Percentiles rank a stretch among this genome's conserved stretches.
phyloP scores from a whole-genome alignment of 176 grass and related monocot genomes.

The Puya raimondii region DNA sequence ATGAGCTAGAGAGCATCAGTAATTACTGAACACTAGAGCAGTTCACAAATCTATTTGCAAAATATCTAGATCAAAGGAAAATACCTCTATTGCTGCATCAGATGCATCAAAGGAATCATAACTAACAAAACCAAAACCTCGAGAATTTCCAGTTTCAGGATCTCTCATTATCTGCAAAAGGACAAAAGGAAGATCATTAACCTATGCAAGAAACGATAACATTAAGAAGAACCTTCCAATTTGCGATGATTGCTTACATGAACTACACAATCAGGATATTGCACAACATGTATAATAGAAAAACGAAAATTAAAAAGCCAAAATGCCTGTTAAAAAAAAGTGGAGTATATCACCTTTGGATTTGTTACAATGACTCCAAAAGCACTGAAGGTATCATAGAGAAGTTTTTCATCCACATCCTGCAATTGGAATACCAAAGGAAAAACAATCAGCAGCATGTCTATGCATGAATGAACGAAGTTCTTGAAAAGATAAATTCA shows the following conservation, averaged over 20 bases:
- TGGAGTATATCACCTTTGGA: constrained; percentile 61
- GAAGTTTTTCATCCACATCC: constrained; percentile 99
- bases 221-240: too few relatives aligned
- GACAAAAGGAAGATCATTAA: constrained; percentile 3
- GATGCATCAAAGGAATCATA: constrained; percentile 98
- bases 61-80: background rate
- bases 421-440: constrained; percentile 16
- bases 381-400: constrained; percentile 99
- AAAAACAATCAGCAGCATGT: constrained; percentile 17
- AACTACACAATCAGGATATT: background rate
- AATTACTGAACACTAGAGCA: background rate
- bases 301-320: background rate
- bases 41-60: background rate
- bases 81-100: constrained; percentile 95
- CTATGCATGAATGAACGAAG: background rate
- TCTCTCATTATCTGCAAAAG: constrained; percentile 84
- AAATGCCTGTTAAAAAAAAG: constrained; percentile 5
- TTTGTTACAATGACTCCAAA: constrained; percentile 97
- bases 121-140: constrained; percentile 94
- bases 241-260: too few relatives aligned
- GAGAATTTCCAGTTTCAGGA: constrained; percentile 87
- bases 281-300: background rate
- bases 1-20: constrained; percentile 3
- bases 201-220: background rate
- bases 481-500: constrained; percentile 12